Evolutionary conservation across 495 filamentous ascomycete genomes (phyloP).

Genomic region (Penicillium pulvis): DNA sequence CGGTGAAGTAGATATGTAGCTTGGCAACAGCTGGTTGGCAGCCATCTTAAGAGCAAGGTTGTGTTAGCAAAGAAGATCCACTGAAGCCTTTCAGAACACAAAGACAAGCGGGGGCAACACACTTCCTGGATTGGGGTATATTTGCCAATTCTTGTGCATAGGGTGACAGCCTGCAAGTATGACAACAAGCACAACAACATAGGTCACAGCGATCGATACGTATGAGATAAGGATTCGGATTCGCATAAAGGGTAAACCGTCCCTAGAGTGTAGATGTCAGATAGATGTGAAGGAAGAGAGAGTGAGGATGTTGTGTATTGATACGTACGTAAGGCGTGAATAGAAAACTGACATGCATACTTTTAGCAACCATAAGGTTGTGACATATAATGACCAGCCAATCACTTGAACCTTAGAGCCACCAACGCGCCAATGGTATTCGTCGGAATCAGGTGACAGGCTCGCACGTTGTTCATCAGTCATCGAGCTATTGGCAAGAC

Average conservation of each 20-base stretch:
- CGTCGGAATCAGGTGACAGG: slow-evolving; percentile 35
- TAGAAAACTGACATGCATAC: slow-evolving; percentile 56
- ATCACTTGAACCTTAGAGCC: slow-evolving; percentile 57
- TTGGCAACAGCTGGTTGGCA: slow-evolving; percentile 54
- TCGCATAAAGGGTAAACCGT: background rate
- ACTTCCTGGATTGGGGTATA: slow-evolving; percentile 57
- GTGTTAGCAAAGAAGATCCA: background rate
- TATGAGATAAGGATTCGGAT: background rate
- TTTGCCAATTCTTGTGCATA: slow-evolving; percentile 56
- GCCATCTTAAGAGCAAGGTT: slow-evolving; percentile 28
- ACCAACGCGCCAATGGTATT: slow-evolving; percentile 43
- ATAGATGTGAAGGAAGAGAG: too few relatives aligned
- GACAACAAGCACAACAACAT: slow-evolving; percentile 47
- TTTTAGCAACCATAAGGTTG: slow-evolving; percentile 55
- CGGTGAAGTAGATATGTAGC: slow-evolving; percentile 46
- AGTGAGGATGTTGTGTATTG: background rate
- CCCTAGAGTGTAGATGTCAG: background rate
- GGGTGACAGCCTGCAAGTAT: slow-evolving; percentile 51
- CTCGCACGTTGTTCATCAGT: slow-evolving; percentile 43
- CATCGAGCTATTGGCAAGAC: slow-evolving; percentile 55
- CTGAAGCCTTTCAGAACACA: slow-evolving; percentile 1
- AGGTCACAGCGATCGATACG: slow-evolving; percentile 36
- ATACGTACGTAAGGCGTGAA: slow-evolving; percentile 44
- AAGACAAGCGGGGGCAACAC: slow-evolving; percentile 11
- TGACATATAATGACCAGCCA: slow-evolving; percentile 54